Percentiles rank a stretch among this genome's conserved stretches.
Evolutionary conservation across 2,329 filamentous ascomycete species (phyloP).

Genomic region (Ophiostoma triangulosporum): DNA sequence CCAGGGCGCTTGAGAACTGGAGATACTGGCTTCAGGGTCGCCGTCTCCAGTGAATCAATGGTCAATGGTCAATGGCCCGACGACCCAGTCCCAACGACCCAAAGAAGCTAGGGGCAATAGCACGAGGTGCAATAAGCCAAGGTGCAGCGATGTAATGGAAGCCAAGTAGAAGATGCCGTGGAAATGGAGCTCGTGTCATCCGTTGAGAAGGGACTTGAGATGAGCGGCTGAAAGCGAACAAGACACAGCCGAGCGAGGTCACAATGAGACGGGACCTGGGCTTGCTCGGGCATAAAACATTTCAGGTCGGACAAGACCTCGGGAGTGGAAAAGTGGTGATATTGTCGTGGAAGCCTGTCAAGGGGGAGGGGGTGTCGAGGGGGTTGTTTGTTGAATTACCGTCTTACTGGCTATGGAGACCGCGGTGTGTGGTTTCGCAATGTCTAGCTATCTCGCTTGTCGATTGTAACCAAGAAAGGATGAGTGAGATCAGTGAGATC

Average conservation of each 20-base stretch:
- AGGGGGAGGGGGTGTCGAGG: background rate
- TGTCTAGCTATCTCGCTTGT: background rate
- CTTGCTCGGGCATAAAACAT: no score
- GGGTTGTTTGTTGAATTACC: background rate
- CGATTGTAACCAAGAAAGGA: background rate
- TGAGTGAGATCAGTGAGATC: no score
- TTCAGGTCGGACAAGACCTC: background rate
- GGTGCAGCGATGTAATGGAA: background rate
- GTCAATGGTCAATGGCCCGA: background rate
- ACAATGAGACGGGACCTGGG: background rate
- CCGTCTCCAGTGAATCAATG: background rate
- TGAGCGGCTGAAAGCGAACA: background rate
- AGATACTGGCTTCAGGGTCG: background rate
- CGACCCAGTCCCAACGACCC: background rate
- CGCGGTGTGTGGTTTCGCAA: background rate
- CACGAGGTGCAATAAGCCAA: background rate
- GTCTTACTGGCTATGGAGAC: background rate
- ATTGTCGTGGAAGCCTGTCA: background rate
- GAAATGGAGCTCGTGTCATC: no score
- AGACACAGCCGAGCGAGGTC: background rate
- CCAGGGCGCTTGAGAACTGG: background rate
- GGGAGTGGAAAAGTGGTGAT: background rate
- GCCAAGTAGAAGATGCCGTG: background rate
- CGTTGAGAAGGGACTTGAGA: no score
- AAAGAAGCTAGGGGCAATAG: conserved; percentile 1